A percentile compares a stretch with the other conserved stretches of the same genome.
Conservation (phyloP, 2,329 filamentous ascomycete species). For the Rhynchosporium secalis region DNA sequence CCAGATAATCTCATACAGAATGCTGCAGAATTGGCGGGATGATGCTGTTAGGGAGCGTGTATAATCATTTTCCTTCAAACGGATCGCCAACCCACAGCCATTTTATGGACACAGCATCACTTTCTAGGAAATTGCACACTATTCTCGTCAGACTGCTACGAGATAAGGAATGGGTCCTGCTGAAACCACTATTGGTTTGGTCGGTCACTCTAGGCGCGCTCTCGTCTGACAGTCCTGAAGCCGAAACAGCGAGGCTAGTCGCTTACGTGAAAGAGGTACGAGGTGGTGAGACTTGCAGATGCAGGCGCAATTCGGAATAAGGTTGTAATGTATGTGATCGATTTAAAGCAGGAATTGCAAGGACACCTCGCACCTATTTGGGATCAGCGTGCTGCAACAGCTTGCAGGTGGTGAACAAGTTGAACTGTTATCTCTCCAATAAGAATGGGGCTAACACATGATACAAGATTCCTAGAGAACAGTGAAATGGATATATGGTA, state of each 20-base stretch:
- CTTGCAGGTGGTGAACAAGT: not conserved
- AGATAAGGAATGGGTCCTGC: conserved; percentile 3
- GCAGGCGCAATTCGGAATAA: too few relatives aligned
- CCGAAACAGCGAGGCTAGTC: not conserved
- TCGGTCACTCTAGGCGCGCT: not conserved
- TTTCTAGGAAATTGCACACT: not conserved
- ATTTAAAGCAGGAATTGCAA: not conserved
- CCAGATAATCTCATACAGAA: conserved; percentile 6
- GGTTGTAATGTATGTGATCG: too few relatives aligned
- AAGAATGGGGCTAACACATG: not conserved
- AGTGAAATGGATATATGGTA: too few relatives aligned
- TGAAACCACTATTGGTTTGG: conserved; percentile 10
- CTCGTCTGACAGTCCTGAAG: not conserved
- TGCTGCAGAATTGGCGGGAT: conserved; percentile 8
- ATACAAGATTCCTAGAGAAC: too few relatives aligned
- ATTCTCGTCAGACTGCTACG: not conserved
- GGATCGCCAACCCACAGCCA: not conserved
- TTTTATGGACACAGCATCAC: conserved; percentile 3
- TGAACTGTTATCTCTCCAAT: not conserved
- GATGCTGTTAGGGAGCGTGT: not conserved
- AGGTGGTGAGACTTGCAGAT: not conserved
- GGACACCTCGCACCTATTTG: conserved; percentile 1
- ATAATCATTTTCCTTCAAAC: not conserved
- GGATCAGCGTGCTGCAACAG: not conserved
- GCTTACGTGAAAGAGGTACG: not conserved